phyloP scores from a whole-genome alignment of 495 filamentous ascomycete genomes.

The Podospora tetraspora region DNA sequence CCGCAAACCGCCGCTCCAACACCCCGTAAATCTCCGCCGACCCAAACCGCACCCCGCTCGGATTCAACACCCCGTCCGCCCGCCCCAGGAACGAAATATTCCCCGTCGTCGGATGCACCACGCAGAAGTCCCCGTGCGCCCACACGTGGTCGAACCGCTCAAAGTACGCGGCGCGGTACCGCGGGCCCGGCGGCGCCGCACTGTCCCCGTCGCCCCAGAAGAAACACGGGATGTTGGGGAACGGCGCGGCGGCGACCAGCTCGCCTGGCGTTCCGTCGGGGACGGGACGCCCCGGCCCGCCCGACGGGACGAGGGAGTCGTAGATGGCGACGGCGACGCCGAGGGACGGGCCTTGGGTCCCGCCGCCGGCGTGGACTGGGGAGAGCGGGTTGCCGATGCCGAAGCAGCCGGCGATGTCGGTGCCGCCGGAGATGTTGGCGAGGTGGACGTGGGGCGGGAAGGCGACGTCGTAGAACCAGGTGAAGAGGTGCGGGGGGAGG shows the following conservation, averaged over 20 bases:
- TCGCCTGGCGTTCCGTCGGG: slow-evolving; percentile 63
- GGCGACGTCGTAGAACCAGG: slow-evolving; percentile 78
- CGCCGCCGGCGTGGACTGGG: slow-evolving; percentile 65
- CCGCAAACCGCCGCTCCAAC: slow-evolving; percentile 59
- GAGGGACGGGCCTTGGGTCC: slow-evolving; percentile 55
- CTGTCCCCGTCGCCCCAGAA: slow-evolving; percentile 59
- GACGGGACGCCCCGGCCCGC: slow-evolving; percentile 49
- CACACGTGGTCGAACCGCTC: slow-evolving; percentile 66
- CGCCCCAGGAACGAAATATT: slow-evolving; percentile 68
- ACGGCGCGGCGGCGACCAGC: slow-evolving; percentile 60
- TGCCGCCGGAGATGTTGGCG: slow-evolving; percentile 71
- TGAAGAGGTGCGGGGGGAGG: slow-evolving; percentile 62
- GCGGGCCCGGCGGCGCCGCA: slow-evolving; percentile 41
- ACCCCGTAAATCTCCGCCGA: slow-evolving; percentile 76
- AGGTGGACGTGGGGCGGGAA: slow-evolving; percentile 62
- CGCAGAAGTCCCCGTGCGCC: slow-evolving; percentile 77
- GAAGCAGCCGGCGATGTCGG: slow-evolving; percentile 70
- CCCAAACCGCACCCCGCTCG: slow-evolving; percentile 80
- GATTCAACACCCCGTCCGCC: slow-evolving; percentile 88
- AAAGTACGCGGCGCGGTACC: slow-evolving; percentile 69
- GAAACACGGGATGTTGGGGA: slow-evolving; percentile 67
- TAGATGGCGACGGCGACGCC: slow-evolving; percentile 64
- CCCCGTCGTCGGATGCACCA: slow-evolving; percentile 60
- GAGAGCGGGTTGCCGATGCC: slow-evolving; percentile 61
- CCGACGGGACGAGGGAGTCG: slow-evolving; percentile 51